These are phyloP conservation scores for Cordyceps militaris DNA, from an alignment of 2,329 filamentous ascomycete genomes.

Conservation along the genomic window DNA sequence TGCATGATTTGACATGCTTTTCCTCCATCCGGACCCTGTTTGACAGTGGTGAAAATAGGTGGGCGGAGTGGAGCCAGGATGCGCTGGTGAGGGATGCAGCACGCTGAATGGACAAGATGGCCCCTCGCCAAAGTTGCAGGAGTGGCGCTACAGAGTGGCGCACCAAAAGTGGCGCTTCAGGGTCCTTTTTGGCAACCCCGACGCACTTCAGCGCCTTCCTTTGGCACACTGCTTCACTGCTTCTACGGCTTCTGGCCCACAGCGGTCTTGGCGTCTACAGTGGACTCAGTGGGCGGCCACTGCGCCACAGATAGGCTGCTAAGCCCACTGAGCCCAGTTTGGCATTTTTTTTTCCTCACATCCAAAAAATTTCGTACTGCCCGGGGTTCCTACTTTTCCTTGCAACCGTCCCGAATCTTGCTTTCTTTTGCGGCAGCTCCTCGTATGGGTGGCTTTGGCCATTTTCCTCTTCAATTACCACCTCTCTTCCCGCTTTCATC, in stretches of 20 bases:
- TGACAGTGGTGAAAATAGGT: neutral
- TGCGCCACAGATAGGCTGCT: too few species aligned
- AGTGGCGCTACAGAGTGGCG: neutral
- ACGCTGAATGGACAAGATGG: neutral
- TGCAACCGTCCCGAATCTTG: neutral
- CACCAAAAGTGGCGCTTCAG: neutral
- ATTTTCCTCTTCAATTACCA: neutral
- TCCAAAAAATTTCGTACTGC: constrained; percentile 5
- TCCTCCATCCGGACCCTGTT: neutral
- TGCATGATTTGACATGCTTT: neutral
- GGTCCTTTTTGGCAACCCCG: neutral
- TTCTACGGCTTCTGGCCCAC: neutral
- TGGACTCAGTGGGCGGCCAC: too few species aligned
- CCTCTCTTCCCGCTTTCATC: neutral
- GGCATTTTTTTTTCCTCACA: constrained; percentile 1
- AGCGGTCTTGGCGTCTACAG: neutral
- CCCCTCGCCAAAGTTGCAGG: neutral
- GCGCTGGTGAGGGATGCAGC: neutral
- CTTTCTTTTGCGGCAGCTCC: neutral
- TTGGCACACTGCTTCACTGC: neutral
- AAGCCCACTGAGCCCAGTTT: constrained; percentile 1
- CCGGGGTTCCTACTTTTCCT: neutral
- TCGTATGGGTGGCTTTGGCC: neutral
- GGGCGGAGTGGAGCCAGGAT: neutral
- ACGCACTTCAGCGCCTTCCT: neutral